Base-by-base conservation (phyloP, 805 yeast genomes). In the Candida chauliodis region DNA sequence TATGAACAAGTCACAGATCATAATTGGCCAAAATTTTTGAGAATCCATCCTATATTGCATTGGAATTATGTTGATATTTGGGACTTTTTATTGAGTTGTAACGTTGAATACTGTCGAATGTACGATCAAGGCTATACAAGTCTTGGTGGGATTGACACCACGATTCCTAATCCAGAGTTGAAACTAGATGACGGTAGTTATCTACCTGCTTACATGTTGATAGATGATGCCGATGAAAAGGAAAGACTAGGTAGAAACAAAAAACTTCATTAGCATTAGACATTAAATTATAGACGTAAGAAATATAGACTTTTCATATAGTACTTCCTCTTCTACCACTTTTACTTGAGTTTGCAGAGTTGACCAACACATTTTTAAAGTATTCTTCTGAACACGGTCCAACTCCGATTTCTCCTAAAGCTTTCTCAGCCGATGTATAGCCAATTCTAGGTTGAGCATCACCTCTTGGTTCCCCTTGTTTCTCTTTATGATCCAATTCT, bases 71-170 rank as follows among this genome's bases (percentile, higher is more conserved):
- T 75, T 15, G 86, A 89, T 41, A 71, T 93, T 2, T 93, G 99
- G 99, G 77, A 78, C 47, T 90, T 91, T 53, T 59, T 91, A 35
- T 60, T 78, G 15, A 73, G 63, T 16, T 64, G 78, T 15, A 54
- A 71, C n/a, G 71, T 82, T 29, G 71, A 72, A 2, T 89, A 91
- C 56, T 91, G 98, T 56, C 50, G 55, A 2, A 62, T 93, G 40
- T 93, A 93, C 52, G 95, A 84, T 48, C 40, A 49, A 25, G 99
- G 99, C 0, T 93, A 83, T 53, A 90, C 99, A 1, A 86, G 96
- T 1, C 60, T 93, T 14, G 99, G 99, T 2, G 93, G 95, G 0
- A 63, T 78, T 1, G 63, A 74, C 39, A 75, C 78, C 30, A 91
- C 99, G 0, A 50, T 73, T 2, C 78, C 75, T 23, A 93, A 93